Percentiles rank a stretch among this genome's conserved stretches.
phyloP scores from a whole-genome alignment of 305 asterid species.

The Euphrasia arctica region DNA sequence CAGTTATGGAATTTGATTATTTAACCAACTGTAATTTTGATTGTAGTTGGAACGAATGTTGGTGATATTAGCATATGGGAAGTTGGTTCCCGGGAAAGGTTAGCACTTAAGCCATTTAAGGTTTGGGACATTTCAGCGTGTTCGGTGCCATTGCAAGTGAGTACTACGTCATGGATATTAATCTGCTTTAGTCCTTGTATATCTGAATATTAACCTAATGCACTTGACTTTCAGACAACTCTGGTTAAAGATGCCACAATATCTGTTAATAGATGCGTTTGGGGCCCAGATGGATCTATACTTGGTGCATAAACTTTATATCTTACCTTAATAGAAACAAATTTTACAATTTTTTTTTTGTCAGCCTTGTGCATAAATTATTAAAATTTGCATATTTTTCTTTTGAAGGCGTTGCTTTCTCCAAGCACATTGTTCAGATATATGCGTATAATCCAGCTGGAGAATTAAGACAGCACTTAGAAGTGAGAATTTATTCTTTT shows the following conservation, averaged over 20 bases:
- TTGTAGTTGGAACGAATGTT: constrained; percentile 93
- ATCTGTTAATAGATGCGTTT: constrained; percentile 84
- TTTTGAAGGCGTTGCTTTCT: constrained; percentile 79
- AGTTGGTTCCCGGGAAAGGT: constrained; percentile 87
- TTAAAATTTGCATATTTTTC: constrained; percentile 29
- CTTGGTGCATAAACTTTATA: constrained; percentile 50
- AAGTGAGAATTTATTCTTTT: constrained; percentile 43
- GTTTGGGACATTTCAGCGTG: constrained; percentile 88
- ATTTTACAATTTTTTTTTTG: not conserved
- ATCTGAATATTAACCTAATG: constrained; percentile 7
- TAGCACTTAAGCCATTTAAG: constrained; percentile 75
- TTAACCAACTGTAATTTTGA: not conserved
- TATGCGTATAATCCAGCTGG: constrained; percentile 75
- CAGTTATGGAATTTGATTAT: constrained; percentile 12
- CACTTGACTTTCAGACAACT: constrained; percentile 51
- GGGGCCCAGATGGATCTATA: constrained; percentile 98
- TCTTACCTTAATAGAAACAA: not conserved
- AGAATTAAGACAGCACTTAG: constrained; percentile 80
- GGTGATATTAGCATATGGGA: constrained; percentile 99
- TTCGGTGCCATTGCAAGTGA: constrained; percentile 84
- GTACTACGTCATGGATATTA: constrained; percentile 14
- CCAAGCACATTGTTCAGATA: constrained; percentile 91
- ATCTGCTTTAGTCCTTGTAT: constrained; percentile 4
- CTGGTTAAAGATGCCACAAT: constrained; percentile 86
- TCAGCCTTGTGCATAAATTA: constrained; percentile 22